Evolutionary conservation across 345 rosid genomes (phyloP).

Genomic region (Eucalyptus globulus): DNA sequence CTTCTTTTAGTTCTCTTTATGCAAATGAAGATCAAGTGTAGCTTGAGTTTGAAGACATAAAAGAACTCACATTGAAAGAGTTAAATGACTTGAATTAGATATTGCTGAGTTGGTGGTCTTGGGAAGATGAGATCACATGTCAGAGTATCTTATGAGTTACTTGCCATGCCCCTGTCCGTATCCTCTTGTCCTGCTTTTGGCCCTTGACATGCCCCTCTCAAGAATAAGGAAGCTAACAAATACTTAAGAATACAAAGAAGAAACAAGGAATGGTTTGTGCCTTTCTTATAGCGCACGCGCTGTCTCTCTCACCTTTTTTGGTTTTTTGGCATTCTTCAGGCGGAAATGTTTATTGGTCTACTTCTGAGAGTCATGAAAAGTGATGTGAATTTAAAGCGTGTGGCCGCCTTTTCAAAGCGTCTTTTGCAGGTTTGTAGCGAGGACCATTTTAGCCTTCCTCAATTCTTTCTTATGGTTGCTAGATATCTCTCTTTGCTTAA

Average conservation of each 20-base stretch:
- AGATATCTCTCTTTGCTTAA: neutral
- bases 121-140: neutral
- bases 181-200: neutral
- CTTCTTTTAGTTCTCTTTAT: neutral
- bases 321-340: slow-evolving; percentile 24
- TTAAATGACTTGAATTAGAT: neutral
- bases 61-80: neutral
- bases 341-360: slow-evolving; percentile 92
- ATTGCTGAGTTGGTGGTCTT: neutral
- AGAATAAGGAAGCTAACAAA: neutral
- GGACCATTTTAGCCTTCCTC: neutral
- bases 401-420: slow-evolving; percentile 83
- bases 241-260: neutral
- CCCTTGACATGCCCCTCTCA: neutral
- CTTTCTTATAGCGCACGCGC: neutral
- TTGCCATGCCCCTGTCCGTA: neutral
- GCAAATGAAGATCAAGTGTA: neutral
- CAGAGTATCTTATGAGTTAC: neutral
- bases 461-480: neutral
- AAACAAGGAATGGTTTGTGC: neutral
- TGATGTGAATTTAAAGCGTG: slow-evolving; percentile 83
- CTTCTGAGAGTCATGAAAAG: slow-evolving; percentile 84
- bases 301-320: neutral
- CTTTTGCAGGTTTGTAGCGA: slow-evolving; percentile 57
- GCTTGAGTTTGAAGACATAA: neutral